Conservation (phyloP, 768 basidiomycete species). For the Cystofilobasidium macerans region DNA sequence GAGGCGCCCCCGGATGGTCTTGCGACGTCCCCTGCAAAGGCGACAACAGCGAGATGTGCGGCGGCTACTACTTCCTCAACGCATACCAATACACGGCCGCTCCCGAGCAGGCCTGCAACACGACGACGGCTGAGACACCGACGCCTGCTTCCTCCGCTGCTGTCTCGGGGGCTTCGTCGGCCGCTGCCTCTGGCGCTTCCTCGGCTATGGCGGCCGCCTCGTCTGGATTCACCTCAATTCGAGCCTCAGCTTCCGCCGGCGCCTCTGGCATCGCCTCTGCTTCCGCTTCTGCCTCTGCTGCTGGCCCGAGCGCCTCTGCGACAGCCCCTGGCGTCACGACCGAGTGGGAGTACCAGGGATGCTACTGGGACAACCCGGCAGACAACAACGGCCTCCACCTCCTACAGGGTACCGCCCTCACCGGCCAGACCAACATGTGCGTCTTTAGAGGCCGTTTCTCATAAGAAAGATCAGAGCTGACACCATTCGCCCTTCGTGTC, state of each 20-base stretch:
- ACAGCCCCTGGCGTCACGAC: slow-evolving; percentile 12
- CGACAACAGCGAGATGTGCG: slow-evolving; percentile 10
- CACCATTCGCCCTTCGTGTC: neutral
- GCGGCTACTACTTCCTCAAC: slow-evolving; percentile 22
- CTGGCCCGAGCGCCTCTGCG: neutral
- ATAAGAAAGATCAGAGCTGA: neutral
- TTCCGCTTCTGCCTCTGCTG: neutral
- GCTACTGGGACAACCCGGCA: slow-evolving; percentile 23
- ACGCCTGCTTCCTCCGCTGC: slow-evolving; percentile 11
- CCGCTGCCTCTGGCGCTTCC: slow-evolving; percentile 7
- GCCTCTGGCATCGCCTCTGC: neutral
- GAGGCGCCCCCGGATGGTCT: slow-evolving; percentile 41
- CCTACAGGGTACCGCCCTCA: slow-evolving; percentile 5
- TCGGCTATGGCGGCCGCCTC: neutral
- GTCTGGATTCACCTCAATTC: neutral
- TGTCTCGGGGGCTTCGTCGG: neutral
- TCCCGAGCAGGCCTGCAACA: neutral
- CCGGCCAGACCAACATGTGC: slow-evolving; percentile 10
- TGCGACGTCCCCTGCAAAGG: slow-evolving; percentile 59
- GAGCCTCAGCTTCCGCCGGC: neutral
- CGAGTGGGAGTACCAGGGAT: slow-evolving; percentile 26
- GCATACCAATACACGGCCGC: slow-evolving; percentile 18
- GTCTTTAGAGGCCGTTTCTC: too few relatives aligned
- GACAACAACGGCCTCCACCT: slow-evolving; percentile 13
- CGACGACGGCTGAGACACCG: neutral